A percentile compares a stretch with the other conserved stretches of the same genome.
Conservation (phyloP, 2,329 filamentous ascomycete genomes). For the Diaporthe sp. region DNA sequence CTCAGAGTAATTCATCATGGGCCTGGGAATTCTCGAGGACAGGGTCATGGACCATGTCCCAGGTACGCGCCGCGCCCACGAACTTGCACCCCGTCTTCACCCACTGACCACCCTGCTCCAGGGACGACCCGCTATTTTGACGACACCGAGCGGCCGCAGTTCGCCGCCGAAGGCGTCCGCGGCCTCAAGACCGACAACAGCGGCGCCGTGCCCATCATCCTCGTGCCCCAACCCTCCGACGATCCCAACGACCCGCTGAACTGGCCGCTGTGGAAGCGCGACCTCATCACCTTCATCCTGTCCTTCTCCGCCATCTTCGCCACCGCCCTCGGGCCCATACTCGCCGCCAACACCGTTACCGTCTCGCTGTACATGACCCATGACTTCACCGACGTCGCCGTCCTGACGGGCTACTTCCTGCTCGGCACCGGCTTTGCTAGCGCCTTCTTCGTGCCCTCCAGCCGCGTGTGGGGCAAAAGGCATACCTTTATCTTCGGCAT, state of each 20-base stretch:
- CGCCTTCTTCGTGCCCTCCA: conserved; percentile 88
- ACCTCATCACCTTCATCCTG: conserved; percentile 82
- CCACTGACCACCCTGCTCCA: conserved; percentile 46
- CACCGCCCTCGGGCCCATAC: conserved; percentile 85
- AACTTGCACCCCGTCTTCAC: background rate
- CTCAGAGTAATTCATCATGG: conserved; percentile 62
- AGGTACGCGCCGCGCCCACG: conserved; percentile 63
- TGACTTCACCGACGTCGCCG: conserved; percentile 81
- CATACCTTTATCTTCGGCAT: conserved; percentile 88
- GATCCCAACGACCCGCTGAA: conserved; percentile 89
- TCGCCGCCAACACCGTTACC: conserved; percentile 89
- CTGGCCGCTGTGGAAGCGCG: conserved; percentile 90
- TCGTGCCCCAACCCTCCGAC: conserved; percentile 91
- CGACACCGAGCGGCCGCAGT: conserved; percentile 64
- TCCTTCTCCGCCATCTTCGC: conserved; percentile 87
- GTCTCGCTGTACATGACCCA: conserved; percentile 76
- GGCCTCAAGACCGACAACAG: conserved; percentile 80
- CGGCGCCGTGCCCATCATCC: conserved; percentile 78
- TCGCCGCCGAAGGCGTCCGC: conserved; percentile 54
- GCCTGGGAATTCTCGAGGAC: conserved; percentile 81
- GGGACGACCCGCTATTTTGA: conserved; percentile 77
- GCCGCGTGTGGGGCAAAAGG: conserved; percentile 92
- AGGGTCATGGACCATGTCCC: conserved; percentile 77
- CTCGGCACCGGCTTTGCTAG: conserved; percentile 86
- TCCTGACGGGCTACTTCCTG: conserved; percentile 89